Conservation (phyloP, 345 rosid species). For the Melaleuca alternifolia region DNA sequence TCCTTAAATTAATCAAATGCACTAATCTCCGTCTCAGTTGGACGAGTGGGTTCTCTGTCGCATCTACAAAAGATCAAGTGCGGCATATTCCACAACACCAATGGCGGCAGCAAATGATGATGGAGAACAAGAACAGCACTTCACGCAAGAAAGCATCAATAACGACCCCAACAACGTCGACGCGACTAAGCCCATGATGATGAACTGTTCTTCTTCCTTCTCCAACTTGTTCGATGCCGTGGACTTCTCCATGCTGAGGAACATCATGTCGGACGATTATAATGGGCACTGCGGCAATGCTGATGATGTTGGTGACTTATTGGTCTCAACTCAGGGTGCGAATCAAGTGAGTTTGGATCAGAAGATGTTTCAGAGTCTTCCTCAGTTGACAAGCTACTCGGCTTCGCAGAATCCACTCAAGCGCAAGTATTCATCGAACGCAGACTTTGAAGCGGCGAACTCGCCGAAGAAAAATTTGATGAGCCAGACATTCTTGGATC, state of each 20-base stretch:
- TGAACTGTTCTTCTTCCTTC: conserved; percentile 38
- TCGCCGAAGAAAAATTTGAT: not conserved
- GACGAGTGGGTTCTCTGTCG: conserved; percentile 98
- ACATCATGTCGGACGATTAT: conserved; percentile 33
- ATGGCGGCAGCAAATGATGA: conserved; percentile 36
- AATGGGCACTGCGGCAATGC: not conserved
- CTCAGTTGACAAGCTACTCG: not conserved
- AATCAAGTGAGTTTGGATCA: not conserved
- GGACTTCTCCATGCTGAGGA: conserved; percentile 51
- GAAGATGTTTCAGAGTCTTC: not conserved
- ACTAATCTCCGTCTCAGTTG: conserved; percentile 16
- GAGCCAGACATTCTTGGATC: not conserved
- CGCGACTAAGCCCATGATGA: conserved; percentile 18
- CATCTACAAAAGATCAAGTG: conserved; percentile 64
- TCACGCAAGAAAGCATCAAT: conserved; percentile 19
- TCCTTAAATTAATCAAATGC: not conserved
- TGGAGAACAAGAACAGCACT: conserved; percentile 37
- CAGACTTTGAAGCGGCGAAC: not conserved
- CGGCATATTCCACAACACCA: conserved; percentile 25
- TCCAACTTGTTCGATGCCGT: conserved; percentile 61
- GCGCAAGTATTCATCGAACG: not conserved
- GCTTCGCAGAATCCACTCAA: not conserved
- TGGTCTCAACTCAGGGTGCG: not conserved
- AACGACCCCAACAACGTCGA: conserved; percentile 11
- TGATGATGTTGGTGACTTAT: not conserved